Base-by-base conservation (phyloP, 495 filamentous ascomycete genomes). In the Annulohypoxylon maeteangense region DNA sequence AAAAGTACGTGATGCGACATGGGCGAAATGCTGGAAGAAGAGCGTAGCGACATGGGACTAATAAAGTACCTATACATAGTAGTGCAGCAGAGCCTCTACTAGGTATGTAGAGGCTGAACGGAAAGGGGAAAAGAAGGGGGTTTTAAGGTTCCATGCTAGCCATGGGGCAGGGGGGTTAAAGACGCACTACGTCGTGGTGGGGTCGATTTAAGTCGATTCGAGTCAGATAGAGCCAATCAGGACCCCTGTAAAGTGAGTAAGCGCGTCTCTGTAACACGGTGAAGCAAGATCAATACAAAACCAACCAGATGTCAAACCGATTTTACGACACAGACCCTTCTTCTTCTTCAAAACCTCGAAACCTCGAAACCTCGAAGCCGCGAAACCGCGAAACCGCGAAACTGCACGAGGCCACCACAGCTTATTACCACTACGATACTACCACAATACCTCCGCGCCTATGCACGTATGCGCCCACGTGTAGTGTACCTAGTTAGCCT, bases 241-340 rank as follows among this genome's bases (percentile, higher is more conserved):
- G 58, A 53, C 5, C 75, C 72, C 64, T 60, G 72, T 44, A 29
- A 22, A 34, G 25, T 65, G 47, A 71, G 60, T 71, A 70, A 75
- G 75, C 69, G 75, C 69, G 65, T 59, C 60, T 72, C 69, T 73
- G 72, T 75, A 73, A 72, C 69, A 73, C 63, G 69, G 65, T 66
- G 64, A 75, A 71, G 72, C 72, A 75, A 67, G 69, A 66, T 69
- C 72, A 67, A 71, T 67, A 73, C 75, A 75, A 72, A 75, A 62
- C 71, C 68, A 47, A 71, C 61, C 62, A 60, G 45, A 77, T 71
- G 69, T 77, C 72, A 75, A 74, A 77, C 64, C 56, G 48, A 66
- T 47, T 10, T 65, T 50, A 65, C 61, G 70, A 77, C 68, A 64
- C 72, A 69, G 63, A 74, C 72, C 62, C 48, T 75, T 72, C 42